Evolutionary conservation across 768 basidiomycete species (phyloP), one percentile per base, ranked within the genome.

Genomic region (Udeniomyces megalosporus): DNA sequence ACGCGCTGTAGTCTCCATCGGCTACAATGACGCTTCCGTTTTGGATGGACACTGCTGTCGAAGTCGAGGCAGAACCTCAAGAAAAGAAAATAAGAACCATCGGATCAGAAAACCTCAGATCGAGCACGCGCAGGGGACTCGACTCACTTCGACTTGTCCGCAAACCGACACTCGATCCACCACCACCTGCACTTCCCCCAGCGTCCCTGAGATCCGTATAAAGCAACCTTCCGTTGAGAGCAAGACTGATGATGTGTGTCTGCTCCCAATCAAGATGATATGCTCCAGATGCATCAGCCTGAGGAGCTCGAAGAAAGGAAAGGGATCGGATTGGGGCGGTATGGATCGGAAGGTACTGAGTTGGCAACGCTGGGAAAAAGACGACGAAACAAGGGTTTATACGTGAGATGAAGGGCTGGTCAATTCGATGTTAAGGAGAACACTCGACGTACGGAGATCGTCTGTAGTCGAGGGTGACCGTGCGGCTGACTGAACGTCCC

Each of bases 251-350:
- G 31, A 65, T 24, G 31, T 47, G 45, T 20, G 51, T 28, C 47
- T 65, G 63, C 53, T 87, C 80, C 48, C 75, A 77, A 34, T 79
- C 76, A 0, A 75, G 67, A 10, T 75, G 75, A 4, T 77, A 73
- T 1, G 68, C 31, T 8, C 67, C 67, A 1, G 58, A 24, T 0
- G 59, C 52, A 24, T 69, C 66, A 17, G 65, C 58, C 0, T 81
- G 79, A 2, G 88, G 88, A 0, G 80, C 78, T 20, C 80, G 81
- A 51, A 88, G 77, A 85, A 87, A 92, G 0, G 80, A 73, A 7
- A 95, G 71, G 1, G 82, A 78, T 17, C 86, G 84, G 57, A 93
- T 81, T 3, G 87, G 83, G 32, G 84, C 84, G 68, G 88, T 85
- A 68, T 93, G 90, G 2, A 82, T 77, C 6, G 78, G 75, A 34